Percentiles rank a stretch among this genome's conserved stretches.
Conservation (phyloP, 2,329 filamentous ascomycete genomes). For the Xylariaceae sp. region DNA sequence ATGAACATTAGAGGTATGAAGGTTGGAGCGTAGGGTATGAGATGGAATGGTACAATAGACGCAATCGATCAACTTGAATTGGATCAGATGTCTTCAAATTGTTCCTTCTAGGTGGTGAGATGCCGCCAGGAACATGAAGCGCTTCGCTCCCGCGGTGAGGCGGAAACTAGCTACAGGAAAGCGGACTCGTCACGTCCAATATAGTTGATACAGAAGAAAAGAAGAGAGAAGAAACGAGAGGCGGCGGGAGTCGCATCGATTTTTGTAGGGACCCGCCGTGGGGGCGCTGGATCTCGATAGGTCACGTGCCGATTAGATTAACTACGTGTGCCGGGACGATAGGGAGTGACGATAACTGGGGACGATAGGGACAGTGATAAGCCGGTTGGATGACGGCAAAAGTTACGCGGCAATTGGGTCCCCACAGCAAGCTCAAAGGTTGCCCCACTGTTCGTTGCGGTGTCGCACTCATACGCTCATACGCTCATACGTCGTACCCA, state of each 20-base stretch:
- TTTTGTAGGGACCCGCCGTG: neutral
- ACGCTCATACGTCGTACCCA: too few relatives aligned
- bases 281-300: neutral
- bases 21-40: neutral
- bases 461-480: too few relatives aligned
- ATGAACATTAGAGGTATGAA: neutral
- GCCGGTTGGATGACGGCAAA: neutral
- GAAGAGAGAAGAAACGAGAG: slow-evolving; percentile 28
- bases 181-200: slow-evolving; percentile 73
- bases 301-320: slow-evolving; percentile 8
- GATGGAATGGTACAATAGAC: neutral
- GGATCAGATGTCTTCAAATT: slow-evolving; percentile 64
- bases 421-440: neutral
- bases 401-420: neutral
- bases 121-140: slow-evolving; percentile 60
- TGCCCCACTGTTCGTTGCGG: neutral
- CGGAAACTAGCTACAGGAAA: slow-evolving; percentile 49
- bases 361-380: too few relatives aligned
- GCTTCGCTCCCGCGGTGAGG: slow-evolving; percentile 52
- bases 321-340: neutral
- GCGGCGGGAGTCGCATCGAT: slow-evolving; percentile 7
- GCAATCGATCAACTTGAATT: slow-evolving; percentile 31
- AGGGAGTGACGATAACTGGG: too few relatives aligned
- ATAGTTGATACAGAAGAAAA: slow-evolving; percentile 64
- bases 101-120: slow-evolving; percentile 59